phyloP scores from a whole-genome alignment of 2,329 filamentous ascomycete species.

The Huntiella abstrusa region DNA sequence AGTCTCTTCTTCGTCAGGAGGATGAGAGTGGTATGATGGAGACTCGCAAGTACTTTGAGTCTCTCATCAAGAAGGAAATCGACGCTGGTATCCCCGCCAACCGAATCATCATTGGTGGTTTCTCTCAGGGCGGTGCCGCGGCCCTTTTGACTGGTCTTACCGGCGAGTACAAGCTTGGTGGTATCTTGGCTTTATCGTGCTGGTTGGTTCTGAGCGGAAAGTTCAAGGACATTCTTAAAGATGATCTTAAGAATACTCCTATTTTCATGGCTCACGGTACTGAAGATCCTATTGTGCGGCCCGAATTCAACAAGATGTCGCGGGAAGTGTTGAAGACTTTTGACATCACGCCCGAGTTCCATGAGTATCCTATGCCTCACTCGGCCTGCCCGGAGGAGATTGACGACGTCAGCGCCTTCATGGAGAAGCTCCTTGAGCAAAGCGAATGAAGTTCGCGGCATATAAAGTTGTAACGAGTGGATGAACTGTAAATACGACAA shows the following conservation, averaged over 20 bases:
- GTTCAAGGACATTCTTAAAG: conserved; percentile 24
- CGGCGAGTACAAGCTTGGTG: conserved; percentile 54
- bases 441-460: conserved; percentile 11
- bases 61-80: conserved; percentile 63
- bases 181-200: conserved; percentile 68
- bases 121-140: conserved; percentile 78
- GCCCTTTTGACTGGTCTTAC: conserved; percentile 66
- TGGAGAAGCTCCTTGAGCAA: conserved; percentile 26
- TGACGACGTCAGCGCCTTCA: conserved; percentile 53
- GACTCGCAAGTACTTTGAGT: conserved; percentile 58
- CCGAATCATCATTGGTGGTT: conserved; percentile 71
- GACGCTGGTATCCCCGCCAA: conserved; percentile 61
- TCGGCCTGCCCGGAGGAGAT: conserved; percentile 62
- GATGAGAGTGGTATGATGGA: conserved; percentile 57
- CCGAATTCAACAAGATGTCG: conserved; percentile 49
- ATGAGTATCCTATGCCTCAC: conserved; percentile 42
- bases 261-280: conserved; percentile 85
- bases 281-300: conserved; percentile 51
- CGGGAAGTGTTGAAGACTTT: conserved; percentile 45
- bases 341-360: conserved; percentile 49
- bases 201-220: conserved; percentile 50
- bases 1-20: conserved; percentile 23
- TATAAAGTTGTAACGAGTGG: too few relatives aligned
- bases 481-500: too few relatives aligned
- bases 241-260: conserved; percentile 45